Conservation (phyloP, 352 stramenopile genomes). For the Ophiocytium majus region DNA sequence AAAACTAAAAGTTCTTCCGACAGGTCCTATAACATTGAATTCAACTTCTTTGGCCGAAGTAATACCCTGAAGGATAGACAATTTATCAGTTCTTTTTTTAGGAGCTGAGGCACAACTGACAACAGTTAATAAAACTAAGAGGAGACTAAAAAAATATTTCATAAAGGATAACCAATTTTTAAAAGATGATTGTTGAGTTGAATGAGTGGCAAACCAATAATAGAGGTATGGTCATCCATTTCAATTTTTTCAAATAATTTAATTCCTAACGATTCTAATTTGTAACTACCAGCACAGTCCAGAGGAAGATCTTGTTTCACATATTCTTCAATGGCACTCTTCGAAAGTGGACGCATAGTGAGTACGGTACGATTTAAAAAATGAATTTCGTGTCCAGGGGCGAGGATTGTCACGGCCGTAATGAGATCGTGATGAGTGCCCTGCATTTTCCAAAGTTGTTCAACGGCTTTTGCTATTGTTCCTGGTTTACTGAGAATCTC, state of each 20-base stretch:
- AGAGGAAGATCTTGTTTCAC: not conserved
- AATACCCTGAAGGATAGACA: not conserved
- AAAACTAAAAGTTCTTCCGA: not conserved
- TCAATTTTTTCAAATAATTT: slow-evolving; percentile 18
- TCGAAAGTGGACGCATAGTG: not conserved
- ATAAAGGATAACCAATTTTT: slow-evolving; percentile 9
- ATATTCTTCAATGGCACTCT: not conserved
- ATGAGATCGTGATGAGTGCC: not conserved
- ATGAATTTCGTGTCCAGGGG: not conserved
- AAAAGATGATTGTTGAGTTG: not conserved
- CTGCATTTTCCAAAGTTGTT: not conserved
- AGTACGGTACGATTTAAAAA: not conserved
- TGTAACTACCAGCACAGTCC: slow-evolving; percentile 3
- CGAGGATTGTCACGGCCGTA: not conserved
- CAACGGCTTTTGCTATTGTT: not conserved
- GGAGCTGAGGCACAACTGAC: not conserved
- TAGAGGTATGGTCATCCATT: not conserved
- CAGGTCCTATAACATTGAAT: not conserved
- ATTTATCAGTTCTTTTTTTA: slow-evolving; percentile 11
- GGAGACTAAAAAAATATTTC: not conserved
- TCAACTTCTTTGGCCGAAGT: not conserved
- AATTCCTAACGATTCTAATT: not conserved
- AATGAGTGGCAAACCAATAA: not conserved
- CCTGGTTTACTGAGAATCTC: not conserved
- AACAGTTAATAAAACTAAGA: not conserved